Conservation (phyloP, 352 stramenopile species). For the Globisporangium echinulatum region DNA sequence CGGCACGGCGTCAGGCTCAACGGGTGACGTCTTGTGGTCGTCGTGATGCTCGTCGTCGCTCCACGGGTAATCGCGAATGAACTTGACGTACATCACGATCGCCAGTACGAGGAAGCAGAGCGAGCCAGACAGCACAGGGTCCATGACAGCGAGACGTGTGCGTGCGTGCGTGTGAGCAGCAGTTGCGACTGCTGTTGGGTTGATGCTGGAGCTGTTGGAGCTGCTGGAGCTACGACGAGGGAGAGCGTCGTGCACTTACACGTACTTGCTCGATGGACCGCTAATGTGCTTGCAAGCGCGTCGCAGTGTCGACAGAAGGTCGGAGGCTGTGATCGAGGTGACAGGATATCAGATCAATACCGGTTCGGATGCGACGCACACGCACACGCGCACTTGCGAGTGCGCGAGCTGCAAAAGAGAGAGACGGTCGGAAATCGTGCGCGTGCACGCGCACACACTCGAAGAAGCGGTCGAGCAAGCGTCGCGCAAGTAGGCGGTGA, state of each 20-base stretch:
- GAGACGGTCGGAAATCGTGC: neutral
- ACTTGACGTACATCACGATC: slow-evolving; percentile 87
- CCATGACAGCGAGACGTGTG: slow-evolving; percentile 25
- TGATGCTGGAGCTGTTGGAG: too few relatives aligned
- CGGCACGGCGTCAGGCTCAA: slow-evolving; percentile 60
- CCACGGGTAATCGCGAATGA: slow-evolving; percentile 72
- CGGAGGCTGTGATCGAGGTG: too few relatives aligned
- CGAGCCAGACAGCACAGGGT: slow-evolving; percentile 82
- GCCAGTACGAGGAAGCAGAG: slow-evolving; percentile 83
- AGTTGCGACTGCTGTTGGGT: too few relatives aligned
- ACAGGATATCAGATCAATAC: too few relatives aligned
- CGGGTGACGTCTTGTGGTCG: slow-evolving; percentile 55
- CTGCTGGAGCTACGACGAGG: too few relatives aligned
- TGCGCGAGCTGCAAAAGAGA: neutral
- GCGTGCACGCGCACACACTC: neutral
- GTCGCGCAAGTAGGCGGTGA: too few relatives aligned
- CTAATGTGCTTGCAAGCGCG: too few relatives aligned
- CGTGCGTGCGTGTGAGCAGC: too few relatives aligned
- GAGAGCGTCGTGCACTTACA: too few relatives aligned
- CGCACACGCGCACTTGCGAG: neutral
- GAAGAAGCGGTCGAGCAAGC: neutral
- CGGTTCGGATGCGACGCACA: neutral
- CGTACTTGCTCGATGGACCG: too few relatives aligned
- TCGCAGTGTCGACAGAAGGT: too few relatives aligned
- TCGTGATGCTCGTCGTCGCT: slow-evolving; percentile 41